Base-by-base conservation (phyloP, 345 rosid species). In the Psidium guajava region DNA sequence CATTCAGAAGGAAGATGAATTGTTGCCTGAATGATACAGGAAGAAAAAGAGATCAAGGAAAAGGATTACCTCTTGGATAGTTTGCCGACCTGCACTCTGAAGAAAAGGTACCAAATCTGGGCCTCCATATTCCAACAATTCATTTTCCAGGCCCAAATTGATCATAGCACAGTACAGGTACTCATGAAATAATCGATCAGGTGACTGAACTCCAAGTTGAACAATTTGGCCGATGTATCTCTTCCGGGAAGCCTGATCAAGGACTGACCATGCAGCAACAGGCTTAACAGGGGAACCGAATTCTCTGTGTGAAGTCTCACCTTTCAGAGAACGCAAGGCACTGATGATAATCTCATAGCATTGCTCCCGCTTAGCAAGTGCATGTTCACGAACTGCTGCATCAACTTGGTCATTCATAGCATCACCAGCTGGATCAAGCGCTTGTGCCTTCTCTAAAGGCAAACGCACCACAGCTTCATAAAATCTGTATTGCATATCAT, bases 381-480 rank as follows among this genome's bases (percentile, higher is more conserved):
- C 95, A 92, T 91, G 91, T 87, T 93, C 95, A 85, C 93, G 94
- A 80, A 87, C 88, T 86, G 95, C 92, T 53, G 91, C 89, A 89
- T 96, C 99, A 86, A 95, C 91, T 91, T 97, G 99, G 54, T 96
- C 99, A 88, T 93, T 96, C 86, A 92, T 89, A 87, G 99, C 99
- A 93, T 97, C 99, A 75, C 95, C 96, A 11, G 95, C 94, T 80
- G 98, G 98, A 86, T 97, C 99, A 86, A 96, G 93, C 77, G 95
- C 93, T 88, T 94, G 97, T 83, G 98, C 99, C 89, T 97, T 97
- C 87, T 95, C 99, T 86, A 97, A 91, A 87, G 99, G 95, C 87
- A 97, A 92, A 85, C 94, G 93, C 82, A 97, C 98, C 80, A 96
- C 98, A 86, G 99, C 99, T 91, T 97, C 99, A 92, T 96, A 97